Percentiles rank a stretch among this genome's conserved stretches.
phyloP scores from a whole-genome alignment of 345 rosid genomes.

The Euphorbia pulcherrima region DNA sequence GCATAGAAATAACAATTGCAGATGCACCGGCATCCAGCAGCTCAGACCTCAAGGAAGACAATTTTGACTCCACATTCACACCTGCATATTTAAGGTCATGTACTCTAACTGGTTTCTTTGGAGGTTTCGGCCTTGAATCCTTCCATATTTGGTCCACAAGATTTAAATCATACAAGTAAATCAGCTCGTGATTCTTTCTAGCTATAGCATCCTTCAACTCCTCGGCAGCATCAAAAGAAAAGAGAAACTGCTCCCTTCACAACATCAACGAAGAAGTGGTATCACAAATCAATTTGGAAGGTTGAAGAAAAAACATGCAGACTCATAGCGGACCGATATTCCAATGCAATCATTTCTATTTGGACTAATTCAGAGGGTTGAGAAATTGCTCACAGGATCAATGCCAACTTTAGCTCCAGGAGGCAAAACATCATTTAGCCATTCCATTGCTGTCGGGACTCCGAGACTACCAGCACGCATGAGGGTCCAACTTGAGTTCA shows the following conservation, averaged over 20 bases:
- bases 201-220: conserved; percentile 79
- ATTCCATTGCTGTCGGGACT: conserved; percentile 77
- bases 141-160: conserved; percentile 92
- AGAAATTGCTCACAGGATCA: conserved; percentile 76
- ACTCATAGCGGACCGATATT: background rate
- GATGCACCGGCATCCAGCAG: conserved; percentile 67
- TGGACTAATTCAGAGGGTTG: conserved; percentile 23
- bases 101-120: conserved; percentile 64
- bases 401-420: conserved; percentile 88
- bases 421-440: conserved; percentile 78
- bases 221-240: conserved; percentile 91
- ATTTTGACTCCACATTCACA: conserved; percentile 64
- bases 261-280: conserved; percentile 36
- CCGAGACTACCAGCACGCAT: conserved; percentile 95
- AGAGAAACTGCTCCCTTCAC: conserved; percentile 98
- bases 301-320: conserved; percentile 6
- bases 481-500: conserved; percentile 76
- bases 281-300: conserved; percentile 30
- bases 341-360: background rate
- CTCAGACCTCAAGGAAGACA: conserved; percentile 61
- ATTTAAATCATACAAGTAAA: conserved; percentile 65
- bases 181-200: conserved; percentile 72
- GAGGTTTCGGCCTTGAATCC: conserved; percentile 77
- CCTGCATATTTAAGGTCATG: conserved; percentile 91
- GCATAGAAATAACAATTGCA: conserved; percentile 83